Percentiles rank a stretch among this genome's conserved stretches.
These are phyloP conservation scores for Bruguiera hainesii DNA, from an alignment of 441 rosid species.

Conservation along the genomic window DNA sequence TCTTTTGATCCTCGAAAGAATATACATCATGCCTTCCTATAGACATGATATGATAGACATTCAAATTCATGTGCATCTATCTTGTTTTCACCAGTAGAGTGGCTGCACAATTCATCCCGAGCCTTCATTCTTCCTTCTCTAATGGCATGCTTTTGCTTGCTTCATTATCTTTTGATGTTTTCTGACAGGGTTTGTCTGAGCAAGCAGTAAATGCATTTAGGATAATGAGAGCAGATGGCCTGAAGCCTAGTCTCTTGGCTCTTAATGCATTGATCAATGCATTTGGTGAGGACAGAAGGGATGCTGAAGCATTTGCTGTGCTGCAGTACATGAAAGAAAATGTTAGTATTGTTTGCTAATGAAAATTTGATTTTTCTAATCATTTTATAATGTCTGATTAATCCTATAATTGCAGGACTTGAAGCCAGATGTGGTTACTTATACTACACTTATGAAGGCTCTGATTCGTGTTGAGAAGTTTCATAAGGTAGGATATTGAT, in stretches of 20 bases:
- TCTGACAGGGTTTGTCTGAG: conserved; percentile 85
- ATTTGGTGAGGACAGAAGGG: conserved; percentile 95
- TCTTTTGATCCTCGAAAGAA: neutral
- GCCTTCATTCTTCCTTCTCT: neutral
- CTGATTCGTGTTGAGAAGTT: conserved; percentile 85
- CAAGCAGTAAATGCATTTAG: conserved; percentile 83
- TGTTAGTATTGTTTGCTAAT: conserved; percentile 32
- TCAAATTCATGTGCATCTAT: neutral
- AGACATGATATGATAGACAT: neutral
- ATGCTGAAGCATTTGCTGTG: conserved; percentile 92
- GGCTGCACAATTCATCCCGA: too few species aligned
- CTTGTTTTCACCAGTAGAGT: neutral
- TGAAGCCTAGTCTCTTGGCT: conserved; percentile 79
- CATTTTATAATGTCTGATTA: conserved; percentile 21
- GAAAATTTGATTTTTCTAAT: conserved; percentile 2
- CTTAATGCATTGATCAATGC: conserved; percentile 95
- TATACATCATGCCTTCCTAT: neutral
- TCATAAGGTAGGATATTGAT: conserved; percentile 50
- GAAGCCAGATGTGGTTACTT: conserved; percentile 89
- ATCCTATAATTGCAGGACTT: conserved; percentile 50
- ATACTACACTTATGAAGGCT: conserved; percentile 94
- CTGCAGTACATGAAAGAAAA: conserved; percentile 92
- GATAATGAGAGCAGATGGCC: conserved; percentile 85
- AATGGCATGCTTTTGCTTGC: neutral
- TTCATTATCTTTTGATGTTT: conserved; percentile 15